Evolutionary conservation across 2,329 filamentous ascomycete species (phyloP), one percentile per base, ranked within the genome.

Genomic region (Parascedosporium putredinis): DNA sequence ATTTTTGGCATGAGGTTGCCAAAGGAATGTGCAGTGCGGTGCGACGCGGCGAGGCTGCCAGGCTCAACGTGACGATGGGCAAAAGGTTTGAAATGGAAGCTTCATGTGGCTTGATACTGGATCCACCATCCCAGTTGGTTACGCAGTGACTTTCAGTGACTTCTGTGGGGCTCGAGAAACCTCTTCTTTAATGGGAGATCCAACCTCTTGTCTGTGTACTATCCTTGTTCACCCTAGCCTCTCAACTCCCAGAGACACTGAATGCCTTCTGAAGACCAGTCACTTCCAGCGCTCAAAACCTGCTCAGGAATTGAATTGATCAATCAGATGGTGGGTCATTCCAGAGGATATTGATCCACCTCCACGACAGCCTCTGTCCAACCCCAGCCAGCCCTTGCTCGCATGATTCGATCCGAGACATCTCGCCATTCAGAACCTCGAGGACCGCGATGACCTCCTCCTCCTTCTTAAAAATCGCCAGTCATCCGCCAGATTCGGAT

Each of bases 1-100:
- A 10, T 20, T 6, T 16, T 14, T 16, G 18, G 6, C n/a, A n/a
- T 20, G 38, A 42, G 38, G 38, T 42, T 42, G 16, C 16, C 33
- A 36, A 25, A n/a, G 20, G 23, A n/a, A 45, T 12, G 43, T 25
- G 40, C 45, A 31, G 36, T 14, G 45, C 45, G 31, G 45, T 9
- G 29, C 12, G n/a, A 36, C 18, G 12, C n/a, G 45, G 45, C 45
- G 45, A 48, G 34, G 46, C 33, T 18, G 45, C 45, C 27, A 48
- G 34, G 46, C 33, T 18, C 24, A 14, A 16, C 20, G 8, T 40
- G 20, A 18, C 33, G 36, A 25, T 25, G 20, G 43, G 23, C 18
- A 14, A 38, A 29, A 23, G 9, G 10, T 25, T 42, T 22, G 33
- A 42, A 42, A 20, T 14, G 6, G 20, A 42, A 20, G 16, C 7